These are phyloP conservation scores for Coniochaeta prunicola DNA, from an alignment of 2,329 filamentous ascomycete genomes.

Conservation along the genomic window DNA sequence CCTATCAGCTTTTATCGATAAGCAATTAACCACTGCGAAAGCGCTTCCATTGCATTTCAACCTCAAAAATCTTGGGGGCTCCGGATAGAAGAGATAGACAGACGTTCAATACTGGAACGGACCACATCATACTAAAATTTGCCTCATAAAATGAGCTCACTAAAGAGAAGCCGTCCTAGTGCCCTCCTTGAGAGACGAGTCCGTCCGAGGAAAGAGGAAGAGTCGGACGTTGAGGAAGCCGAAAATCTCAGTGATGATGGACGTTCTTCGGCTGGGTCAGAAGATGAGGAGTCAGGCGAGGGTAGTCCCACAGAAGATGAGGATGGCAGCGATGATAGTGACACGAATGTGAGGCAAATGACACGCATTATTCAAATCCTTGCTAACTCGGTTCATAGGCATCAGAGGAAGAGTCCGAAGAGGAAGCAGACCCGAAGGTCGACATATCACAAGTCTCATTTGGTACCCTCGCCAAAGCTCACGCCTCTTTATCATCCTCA, in stretches of 20 bases:
- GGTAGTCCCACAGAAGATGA: background rate
- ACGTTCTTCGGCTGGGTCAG: background rate
- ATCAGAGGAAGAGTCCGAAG: constrained; percentile 20
- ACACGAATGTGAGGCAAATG: background rate
- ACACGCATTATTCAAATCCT: too few species aligned
- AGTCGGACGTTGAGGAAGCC: constrained; percentile 13
- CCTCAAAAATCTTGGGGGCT: background rate
- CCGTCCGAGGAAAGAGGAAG: constrained; percentile 27
- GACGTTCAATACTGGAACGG: background rate
- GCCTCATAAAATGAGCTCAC: constrained; percentile 4
- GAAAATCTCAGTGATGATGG: constrained; percentile 8
- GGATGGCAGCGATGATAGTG: background rate
- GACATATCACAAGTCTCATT: constrained; percentile 66
- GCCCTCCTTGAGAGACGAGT: constrained; percentile 29
- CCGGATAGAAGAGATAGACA: background rate
- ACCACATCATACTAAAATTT: background rate
- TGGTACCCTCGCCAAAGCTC: constrained; percentile 81
- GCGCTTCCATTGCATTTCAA: background rate
- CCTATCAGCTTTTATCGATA: background rate
- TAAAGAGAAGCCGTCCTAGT: constrained; percentile 10
- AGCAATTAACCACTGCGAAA: background rate
- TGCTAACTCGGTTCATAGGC: constrained; percentile 17
- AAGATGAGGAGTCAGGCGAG: background rate
- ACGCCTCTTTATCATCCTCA: constrained; percentile 52
- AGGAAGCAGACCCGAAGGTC: constrained; percentile 29